Base-by-base conservation (phyloP, 805 yeast genomes). In the Starmera caribaea region DNA sequence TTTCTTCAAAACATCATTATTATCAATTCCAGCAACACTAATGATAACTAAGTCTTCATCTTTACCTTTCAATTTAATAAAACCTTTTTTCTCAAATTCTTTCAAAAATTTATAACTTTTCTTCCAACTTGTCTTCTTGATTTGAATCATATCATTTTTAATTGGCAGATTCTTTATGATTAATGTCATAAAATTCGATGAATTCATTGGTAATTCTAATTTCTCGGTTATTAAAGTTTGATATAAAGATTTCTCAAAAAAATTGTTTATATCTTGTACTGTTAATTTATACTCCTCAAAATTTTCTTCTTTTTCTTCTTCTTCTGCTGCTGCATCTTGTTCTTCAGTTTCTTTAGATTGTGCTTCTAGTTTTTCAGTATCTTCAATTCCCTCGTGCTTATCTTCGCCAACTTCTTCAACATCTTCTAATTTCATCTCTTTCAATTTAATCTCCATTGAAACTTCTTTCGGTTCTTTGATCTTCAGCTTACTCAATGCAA, bases 91-190 rank as follows among this genome's bases (percentile, higher is more conserved):
- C 47, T 85, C 96, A 79, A 89, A 86, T 7, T 83, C 79, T 54
- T 87, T 90, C 40, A 90, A 62, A 52, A 81, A 87, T 57, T 88
- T 89, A 12, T 88, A 73, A 4, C 90, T 76, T 54, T 90, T 90
- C 58, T 84, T 88, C 95, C 95, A 90, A 3, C 88, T 74, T 0
- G 96, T 79, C 53, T 77, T 81, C 58, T 88, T 89, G 42, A 83
- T 71, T 47, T 73, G 79, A 32, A 79, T 72, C 38, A 61, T 59
- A 24, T 62, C 57, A 49, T 77, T 81, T 40, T 82, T 71, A 1
- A 73, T 68, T 0, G 96, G 94, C n/a, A 90, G 59, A 58, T 87
- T 85, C 37, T 73, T 74, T 44, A 79, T 67, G 12, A 89, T 63
- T 49, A 79, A 78, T 34, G 69, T 73, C 69, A 89, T 79, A 57